These are phyloP conservation scores for Murraya koenigii DNA, from an alignment of 345 rosid genomes.

Conservation along the genomic window DNA sequence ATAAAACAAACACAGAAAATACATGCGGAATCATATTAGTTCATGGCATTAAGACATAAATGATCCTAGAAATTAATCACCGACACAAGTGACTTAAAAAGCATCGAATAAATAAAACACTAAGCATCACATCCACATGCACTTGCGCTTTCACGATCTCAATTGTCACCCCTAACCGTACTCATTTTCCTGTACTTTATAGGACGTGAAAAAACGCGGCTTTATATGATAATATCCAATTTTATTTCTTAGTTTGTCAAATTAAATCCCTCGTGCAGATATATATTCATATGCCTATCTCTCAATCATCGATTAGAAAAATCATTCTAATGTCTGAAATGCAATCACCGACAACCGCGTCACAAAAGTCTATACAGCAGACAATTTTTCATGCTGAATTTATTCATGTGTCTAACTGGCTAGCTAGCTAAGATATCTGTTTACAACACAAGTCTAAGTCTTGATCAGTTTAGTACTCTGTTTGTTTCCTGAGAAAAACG, in stretches of 20 bases:
- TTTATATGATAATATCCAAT: not conserved
- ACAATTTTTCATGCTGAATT: not conserved
- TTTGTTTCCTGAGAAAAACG: not conserved
- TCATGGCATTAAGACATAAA: not conserved
- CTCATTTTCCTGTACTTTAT: slow-evolving; percentile 8
- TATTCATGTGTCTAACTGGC: not conserved
- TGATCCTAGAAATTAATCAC: slow-evolving; percentile 15
- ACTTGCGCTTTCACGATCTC: not conserved
- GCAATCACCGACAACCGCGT: slow-evolving; percentile 38
- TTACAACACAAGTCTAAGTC: not conserved
- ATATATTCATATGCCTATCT: not conserved
- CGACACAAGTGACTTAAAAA: not conserved
- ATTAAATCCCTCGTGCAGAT: not conserved
- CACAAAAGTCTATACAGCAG: not conserved
- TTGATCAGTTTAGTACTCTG: not conserved
- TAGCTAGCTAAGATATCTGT: not conserved
- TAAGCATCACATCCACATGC: slow-evolving; percentile 3
- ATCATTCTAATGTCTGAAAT: not conserved
- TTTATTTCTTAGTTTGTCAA: not conserved
- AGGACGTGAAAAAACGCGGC: slow-evolving; percentile 12
- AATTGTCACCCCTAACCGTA: slow-evolving; percentile 1
- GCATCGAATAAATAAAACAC: not conserved
- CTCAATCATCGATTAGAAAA: not conserved
- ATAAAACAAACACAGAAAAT: not conserved
- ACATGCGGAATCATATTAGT: not conserved